A percentile compares a stretch with the other conserved stretches of the same genome.
Evolutionary conservation across 768 basidiomycete genomes (phyloP).

Genomic region (Tylopilus plumbeoviolaceoides): DNA sequence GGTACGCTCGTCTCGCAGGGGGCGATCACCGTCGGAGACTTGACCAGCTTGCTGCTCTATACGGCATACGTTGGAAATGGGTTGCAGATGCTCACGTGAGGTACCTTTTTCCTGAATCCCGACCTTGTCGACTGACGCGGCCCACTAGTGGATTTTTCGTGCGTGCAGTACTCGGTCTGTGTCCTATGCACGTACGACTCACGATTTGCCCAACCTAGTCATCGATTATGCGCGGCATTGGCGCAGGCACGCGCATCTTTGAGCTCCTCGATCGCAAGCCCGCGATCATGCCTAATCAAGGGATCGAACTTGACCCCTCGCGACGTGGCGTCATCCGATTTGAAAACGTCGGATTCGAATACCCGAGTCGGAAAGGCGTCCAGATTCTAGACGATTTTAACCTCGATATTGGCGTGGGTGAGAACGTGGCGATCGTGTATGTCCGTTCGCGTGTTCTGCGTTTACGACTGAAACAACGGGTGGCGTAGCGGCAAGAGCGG

Average conservation of each 20-base stretch:
- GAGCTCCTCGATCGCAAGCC: constrained; percentile 83
- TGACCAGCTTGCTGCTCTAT: constrained; percentile 87
- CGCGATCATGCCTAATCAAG: constrained; percentile 61
- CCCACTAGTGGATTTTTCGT: constrained; percentile 36
- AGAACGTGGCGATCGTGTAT: constrained; percentile 89
- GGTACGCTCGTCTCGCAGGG: too few relatives aligned
- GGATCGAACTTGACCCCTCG: constrained; percentile 50
- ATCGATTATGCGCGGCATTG: constrained; percentile 95
- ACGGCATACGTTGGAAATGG: constrained; percentile 86
- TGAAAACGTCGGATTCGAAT: constrained; percentile 82
- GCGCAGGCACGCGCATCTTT: constrained; percentile 91
- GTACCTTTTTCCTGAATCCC: constrained; percentile 9
- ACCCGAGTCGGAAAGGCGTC: constrained; percentile 80
- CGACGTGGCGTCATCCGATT: constrained; percentile 73
- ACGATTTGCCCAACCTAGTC: constrained; percentile 43
- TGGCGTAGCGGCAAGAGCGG: constrained; percentile 78
- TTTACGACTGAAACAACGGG: not conserved
- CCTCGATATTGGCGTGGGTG: constrained; percentile 76
- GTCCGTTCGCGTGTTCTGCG: constrained; percentile 27
- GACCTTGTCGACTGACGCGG: not conserved
- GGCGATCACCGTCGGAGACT: constrained; percentile 85
- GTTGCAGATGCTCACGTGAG: constrained; percentile 74
- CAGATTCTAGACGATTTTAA: constrained; percentile 81
- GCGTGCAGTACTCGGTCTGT: constrained; percentile 15
- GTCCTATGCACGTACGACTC: not conserved